Base-by-base conservation (phyloP, 495 filamentous ascomycete genomes). In the Lasiosphaeris hirsuta region DNA sequence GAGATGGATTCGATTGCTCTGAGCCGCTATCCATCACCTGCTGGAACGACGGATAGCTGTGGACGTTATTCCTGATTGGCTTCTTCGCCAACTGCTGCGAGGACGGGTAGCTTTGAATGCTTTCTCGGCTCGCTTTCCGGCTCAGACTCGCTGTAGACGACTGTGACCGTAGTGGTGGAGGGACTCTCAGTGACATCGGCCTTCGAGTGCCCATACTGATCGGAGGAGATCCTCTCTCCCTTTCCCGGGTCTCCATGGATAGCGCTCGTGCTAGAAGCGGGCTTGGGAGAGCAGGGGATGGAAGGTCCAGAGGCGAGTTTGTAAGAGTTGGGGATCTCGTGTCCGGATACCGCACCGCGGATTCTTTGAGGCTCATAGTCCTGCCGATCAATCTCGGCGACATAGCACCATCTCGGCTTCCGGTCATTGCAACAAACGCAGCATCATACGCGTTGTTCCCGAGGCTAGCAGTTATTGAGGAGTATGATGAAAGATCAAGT, bases 141-240 rank as follows among this genome's bases (percentile, higher is more conserved):
- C 54, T 57, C 19, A 69, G 56, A 56, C 69, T 49, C 54, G 68
- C 38, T 48, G 69, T 56, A 8, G 70, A 75, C 15, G 74, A 75
- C 23, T 66, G 69, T 9, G 74, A 55, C 18, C 75, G 72, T 23
- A 72, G 54, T 7, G 74, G 71, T 23, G 69, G 65, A 14, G 75
- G 73, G 5, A 77, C 66, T 23, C 75, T 64, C n/a, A 76, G 64
- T 7, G 70, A 67, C 49, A 53, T 48, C 2, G 69, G 68, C 38
- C 66, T 63, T 45, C 68, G 67, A 41, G 62, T 72, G 17, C 54
- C 54, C 66, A 74, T 66, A 62, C 62, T 72, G 9, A 72, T 63
- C 1, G 73, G 70, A 3, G 72, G 70, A 10, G 69, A 60, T 10
- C 44, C 57, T 14, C 45, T 60, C 1, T 55, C 39, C 47, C 58